Conservation (phyloP, 257 asterid species). For the Lycium ferocissimum region DNA sequence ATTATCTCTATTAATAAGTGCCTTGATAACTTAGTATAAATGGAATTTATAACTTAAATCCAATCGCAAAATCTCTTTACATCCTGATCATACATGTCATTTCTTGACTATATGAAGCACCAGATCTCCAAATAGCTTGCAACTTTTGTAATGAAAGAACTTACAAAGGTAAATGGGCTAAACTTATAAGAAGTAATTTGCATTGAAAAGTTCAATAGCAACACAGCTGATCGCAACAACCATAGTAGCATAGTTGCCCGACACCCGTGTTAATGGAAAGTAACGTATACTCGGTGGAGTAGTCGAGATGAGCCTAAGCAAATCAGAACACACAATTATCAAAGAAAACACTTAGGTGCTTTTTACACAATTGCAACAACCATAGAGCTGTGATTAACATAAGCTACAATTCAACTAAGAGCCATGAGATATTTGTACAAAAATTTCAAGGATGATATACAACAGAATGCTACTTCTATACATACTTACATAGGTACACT, state of each 20-base stretch:
- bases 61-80: neutral
- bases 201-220: neutral
- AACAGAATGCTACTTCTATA: slow-evolving; percentile 6
- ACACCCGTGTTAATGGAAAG: neutral
- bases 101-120: neutral
- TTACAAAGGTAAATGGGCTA: neutral
- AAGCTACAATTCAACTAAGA: neutral
- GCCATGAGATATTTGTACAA: neutral
- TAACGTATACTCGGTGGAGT: neutral
- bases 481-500: neutral
- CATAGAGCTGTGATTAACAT: neutral
- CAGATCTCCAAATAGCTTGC: neutral
- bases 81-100: neutral
- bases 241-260: neutral
- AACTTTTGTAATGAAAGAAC: neutral
- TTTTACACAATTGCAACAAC: neutral
- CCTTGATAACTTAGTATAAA: too few relatives aligned
- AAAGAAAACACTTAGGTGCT: neutral
- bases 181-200: neutral
- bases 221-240: slow-evolving; percentile 21
- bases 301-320: neutral
- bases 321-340: neutral
- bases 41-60: too few relatives aligned
- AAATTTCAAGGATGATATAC: slow-evolving; percentile 8
- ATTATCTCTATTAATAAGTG: too few relatives aligned